Evolutionary conservation across 2,329 filamentous ascomycete species (phyloP).

Genomic region (Dactylellina sp.): DNA sequence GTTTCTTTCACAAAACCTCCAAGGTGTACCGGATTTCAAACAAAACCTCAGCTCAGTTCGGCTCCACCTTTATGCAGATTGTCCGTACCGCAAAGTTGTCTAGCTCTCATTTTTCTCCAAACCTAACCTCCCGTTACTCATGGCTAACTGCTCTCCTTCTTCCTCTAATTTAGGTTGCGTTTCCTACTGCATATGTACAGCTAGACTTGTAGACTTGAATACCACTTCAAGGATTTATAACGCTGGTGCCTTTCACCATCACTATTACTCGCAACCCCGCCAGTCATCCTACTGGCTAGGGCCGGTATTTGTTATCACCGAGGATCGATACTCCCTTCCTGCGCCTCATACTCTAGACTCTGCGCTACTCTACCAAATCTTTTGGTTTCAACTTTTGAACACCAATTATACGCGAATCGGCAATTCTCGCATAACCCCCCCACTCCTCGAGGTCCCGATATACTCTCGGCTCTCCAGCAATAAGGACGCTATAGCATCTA

Average conservation of each 20-base stretch:
- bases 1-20: slow-evolving; percentile 4
- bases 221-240: no score
- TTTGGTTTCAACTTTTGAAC: not conserved
- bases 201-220: not conserved
- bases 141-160: slow-evolving; percentile 6
- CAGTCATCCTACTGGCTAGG: slow-evolving; percentile 39
- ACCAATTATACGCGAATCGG: not conserved
- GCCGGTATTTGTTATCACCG: not conserved
- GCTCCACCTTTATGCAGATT: slow-evolving; percentile 41
- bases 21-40: slow-evolving; percentile 12
- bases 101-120: not conserved
- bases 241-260: not conserved
- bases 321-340: slow-evolving; percentile 1
- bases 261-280: not conserved
- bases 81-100: slow-evolving; percentile 24
- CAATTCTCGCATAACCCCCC: no score
- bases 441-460: not conserved
- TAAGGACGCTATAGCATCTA: not conserved
- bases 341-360: slow-evolving; percentile 1
- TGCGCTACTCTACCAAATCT: slow-evolving; percentile 1
- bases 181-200: not conserved
- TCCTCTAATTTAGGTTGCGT: not conserved
- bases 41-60: slow-evolving; percentile 39
- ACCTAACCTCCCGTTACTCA: slow-evolving; percentile 6
- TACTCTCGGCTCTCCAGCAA: not conserved